Percentiles rank a stretch among this genome's conserved stretches.
phyloP scores from a whole-genome alignment of 148 eudicot genomes.

The Chenopodium quinoa region DNA sequence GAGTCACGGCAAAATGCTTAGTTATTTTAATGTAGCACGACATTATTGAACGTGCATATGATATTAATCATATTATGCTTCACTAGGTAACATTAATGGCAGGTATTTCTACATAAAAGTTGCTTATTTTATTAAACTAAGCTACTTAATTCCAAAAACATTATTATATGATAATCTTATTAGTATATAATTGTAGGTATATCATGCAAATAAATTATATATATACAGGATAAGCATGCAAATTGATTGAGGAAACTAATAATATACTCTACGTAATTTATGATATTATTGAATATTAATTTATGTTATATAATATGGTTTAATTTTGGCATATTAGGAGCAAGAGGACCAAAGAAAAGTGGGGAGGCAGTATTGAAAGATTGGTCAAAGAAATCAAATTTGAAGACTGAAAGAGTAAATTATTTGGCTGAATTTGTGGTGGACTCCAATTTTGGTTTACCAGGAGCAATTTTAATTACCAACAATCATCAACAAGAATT shows the following conservation, averaged over 20 bases:
- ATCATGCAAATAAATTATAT: neutral
- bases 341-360: constrained; percentile 69
- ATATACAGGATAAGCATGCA: neutral
- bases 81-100: neutral
- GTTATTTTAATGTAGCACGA: neutral
- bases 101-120: neutral
- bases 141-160: too few relatives aligned
- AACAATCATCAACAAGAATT: constrained; percentile 91
- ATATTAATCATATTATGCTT: neutral
- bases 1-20: neutral
- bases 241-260: neutral
- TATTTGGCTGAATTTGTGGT: constrained; percentile 73
- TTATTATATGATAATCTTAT: too few relatives aligned
- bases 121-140: too few relatives aligned
- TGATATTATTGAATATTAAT: neutral
- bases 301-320: neutral
- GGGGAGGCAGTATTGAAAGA: constrained; percentile 63
- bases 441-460: constrained; percentile 73
- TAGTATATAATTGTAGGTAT: neutral
- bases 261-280: neutral
- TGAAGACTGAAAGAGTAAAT: constrained; percentile 77
- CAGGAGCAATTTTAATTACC: constrained; percentile 73
- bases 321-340: constrained; percentile 36
- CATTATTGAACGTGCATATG: neutral
- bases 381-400: constrained; percentile 84